A percentile compares a stretch with the other conserved stretches of the same genome.
Conservation (phyloP, 106 monocot species). For the Gastrodia elata region DNA sequence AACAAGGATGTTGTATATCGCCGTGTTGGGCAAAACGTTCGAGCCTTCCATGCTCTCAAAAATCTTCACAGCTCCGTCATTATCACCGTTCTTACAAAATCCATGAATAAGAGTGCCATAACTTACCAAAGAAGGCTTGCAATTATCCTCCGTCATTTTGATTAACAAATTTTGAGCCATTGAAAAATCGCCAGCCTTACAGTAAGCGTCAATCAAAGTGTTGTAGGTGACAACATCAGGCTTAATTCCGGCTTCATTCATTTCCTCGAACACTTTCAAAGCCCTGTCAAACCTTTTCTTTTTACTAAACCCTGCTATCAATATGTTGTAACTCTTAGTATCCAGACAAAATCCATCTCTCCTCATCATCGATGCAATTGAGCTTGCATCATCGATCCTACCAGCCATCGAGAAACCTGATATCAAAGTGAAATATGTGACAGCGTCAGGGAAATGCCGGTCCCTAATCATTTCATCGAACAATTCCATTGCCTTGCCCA, state of each 20-base stretch:
- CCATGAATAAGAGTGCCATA: conserved; percentile 77
- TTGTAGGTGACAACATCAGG: conserved; percentile 74
- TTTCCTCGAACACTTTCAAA: conserved; percentile 39
- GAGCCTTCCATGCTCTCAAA: conserved; percentile 36
- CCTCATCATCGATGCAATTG: conserved; percentile 39
- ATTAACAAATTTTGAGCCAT: conserved; percentile 33
- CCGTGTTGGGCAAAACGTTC: conserved; percentile 27
- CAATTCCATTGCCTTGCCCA: conserved; percentile 52
- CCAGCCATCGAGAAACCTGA: conserved; percentile 57
- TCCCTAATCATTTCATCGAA: conserved; percentile 56
- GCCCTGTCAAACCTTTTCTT: conserved; percentile 51
- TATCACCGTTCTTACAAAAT: conserved; percentile 42
- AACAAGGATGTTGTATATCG: conserved; percentile 57
- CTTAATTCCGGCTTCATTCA: conserved; percentile 28
- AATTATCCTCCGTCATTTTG: conserved; percentile 38
- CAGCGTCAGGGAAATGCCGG: conserved; percentile 45
- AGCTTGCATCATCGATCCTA: conserved; percentile 43
- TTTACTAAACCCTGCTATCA: conserved; percentile 69
- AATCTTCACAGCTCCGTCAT: conserved; percentile 43
- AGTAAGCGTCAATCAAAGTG: conserved; percentile 47
- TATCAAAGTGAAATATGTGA: conserved; percentile 63
- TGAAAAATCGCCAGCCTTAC: conserved; percentile 46
- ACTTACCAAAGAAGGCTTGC: conserved; percentile 46
- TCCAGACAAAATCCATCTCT: conserved; percentile 44
- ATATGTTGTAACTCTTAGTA: conserved; percentile 54